Conservation (phyloP, 1,284 basidiomycete species). For the Anthracocystis walkeri region DNA sequence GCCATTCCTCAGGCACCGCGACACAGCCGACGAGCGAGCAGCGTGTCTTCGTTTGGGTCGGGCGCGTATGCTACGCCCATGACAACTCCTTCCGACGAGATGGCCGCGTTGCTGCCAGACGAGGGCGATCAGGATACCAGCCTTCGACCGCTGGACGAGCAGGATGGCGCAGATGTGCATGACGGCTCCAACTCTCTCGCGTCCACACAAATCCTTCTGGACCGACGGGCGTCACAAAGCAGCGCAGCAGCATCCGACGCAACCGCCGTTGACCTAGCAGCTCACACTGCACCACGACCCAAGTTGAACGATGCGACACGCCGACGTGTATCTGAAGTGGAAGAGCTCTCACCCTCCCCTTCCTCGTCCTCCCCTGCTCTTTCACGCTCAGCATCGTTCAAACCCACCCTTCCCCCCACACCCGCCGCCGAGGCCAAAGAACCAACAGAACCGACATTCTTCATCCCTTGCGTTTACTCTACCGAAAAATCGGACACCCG, state of each 20-base stretch:
- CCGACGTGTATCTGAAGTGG: constrained; percentile 35
- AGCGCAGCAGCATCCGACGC: constrained; percentile 46
- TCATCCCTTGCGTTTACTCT: constrained; percentile 79
- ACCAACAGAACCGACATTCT: constrained; percentile 38
- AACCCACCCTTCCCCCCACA: constrained; percentile 21
- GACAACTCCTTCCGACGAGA: constrained; percentile 52
- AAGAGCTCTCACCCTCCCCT: constrained; percentile 44
- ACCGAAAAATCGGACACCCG: constrained; percentile 87
- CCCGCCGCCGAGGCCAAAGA: constrained; percentile 15
- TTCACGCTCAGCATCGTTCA: constrained; percentile 36
- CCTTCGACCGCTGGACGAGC: constrained; percentile 29
- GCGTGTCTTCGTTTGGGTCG: constrained; percentile 52
- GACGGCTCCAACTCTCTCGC: constrained; percentile 1
- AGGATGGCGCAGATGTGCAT: constrained; percentile 11
- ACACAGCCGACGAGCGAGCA: constrained; percentile 47
- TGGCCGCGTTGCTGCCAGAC: constrained; percentile 45
- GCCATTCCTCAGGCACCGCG: constrained; percentile 23
- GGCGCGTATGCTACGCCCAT: constrained; percentile 52
- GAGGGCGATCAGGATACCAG: constrained; percentile 35
- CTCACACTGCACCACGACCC: constrained; percentile 24
- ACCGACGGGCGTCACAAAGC: constrained; percentile 32
- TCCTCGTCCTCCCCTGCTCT: constrained; percentile 36
- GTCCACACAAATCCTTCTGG: constrained; percentile 5
- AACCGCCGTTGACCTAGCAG: constrained; percentile 37
- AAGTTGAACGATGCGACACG: constrained; percentile 14